These are phyloP conservation scores for Trametes villosa DNA, from an alignment of 768 basidiomycete species.

Conservation along the genomic window DNA sequence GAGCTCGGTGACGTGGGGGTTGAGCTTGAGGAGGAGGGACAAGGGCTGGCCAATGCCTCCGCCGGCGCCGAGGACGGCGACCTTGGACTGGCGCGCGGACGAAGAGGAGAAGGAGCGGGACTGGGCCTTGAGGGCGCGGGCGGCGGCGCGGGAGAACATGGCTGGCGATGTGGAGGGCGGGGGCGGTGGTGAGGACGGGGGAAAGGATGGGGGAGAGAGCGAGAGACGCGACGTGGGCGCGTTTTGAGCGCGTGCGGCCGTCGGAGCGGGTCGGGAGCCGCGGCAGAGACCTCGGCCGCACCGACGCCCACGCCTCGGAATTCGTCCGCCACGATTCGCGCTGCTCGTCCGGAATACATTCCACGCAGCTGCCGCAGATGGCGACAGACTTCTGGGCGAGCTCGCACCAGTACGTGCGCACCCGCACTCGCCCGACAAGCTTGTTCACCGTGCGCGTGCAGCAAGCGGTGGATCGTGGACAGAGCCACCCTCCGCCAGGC, in stretches of 20 bases:
- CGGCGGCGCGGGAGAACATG: constrained; percentile 72
- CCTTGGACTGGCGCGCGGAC: constrained; percentile 75
- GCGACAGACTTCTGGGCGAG: constrained; percentile 93
- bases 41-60: constrained; percentile 99
- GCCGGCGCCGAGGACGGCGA: constrained; percentile 96
- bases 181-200: constrained; percentile 9
- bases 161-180: constrained; percentile 22
- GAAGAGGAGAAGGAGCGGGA: constrained; percentile 80
- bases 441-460: constrained; percentile 39
- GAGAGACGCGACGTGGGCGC: constrained; percentile 20
- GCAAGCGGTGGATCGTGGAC: constrained; percentile 93
- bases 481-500: constrained; percentile 74
- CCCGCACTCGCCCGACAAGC: constrained; percentile 15
- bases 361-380: constrained; percentile 47
- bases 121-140: constrained; percentile 57
- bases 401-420: constrained; percentile 74
- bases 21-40: constrained; percentile 89
- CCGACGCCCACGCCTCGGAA: background rate
- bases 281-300: no score
- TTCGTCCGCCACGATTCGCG: background rate
- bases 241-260: constrained; percentile 7
- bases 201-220: constrained; percentile 5
- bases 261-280: constrained; percentile 28
- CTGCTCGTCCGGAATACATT: background rate
- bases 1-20: constrained; percentile 86